These are phyloP conservation scores for Aspergillus fischeri DNA, from an alignment of 2,329 filamentous ascomycete species.

Conservation along the genomic window DNA sequence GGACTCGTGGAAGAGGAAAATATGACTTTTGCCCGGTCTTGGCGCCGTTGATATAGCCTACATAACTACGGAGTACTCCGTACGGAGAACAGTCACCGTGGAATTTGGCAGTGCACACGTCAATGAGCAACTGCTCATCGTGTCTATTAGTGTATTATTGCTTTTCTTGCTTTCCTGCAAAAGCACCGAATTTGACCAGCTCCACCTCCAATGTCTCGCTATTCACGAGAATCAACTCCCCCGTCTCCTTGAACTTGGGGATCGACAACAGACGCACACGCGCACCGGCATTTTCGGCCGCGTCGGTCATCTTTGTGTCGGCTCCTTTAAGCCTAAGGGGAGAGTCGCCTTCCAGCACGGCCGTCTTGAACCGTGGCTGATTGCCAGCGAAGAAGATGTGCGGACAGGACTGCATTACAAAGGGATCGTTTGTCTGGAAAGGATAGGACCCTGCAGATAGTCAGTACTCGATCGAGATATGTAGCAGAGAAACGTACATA, in stretches of 20 bases:
- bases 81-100: neutral
- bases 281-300: constrained; percentile 54
- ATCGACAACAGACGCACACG: constrained; percentile 74
- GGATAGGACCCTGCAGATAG: constrained; percentile 74
- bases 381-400: constrained; percentile 89
- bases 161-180: constrained; percentile 33
- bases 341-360: constrained; percentile 55
- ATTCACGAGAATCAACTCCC: constrained; percentile 79
- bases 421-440: constrained; percentile 89
- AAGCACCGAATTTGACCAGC: constrained; percentile 56
- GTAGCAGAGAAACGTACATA: constrained; percentile 60
- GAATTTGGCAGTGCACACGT: neutral
- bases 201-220: constrained; percentile 78
- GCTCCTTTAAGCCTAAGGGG: constrained; percentile 29
- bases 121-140: neutral
- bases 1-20: neutral
- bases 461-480: constrained; percentile 8
- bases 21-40: constrained; percentile 10
- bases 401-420: constrained; percentile 78
- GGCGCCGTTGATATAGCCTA: constrained; percentile 11
- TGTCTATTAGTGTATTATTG: constrained; percentile 18
- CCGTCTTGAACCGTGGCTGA: constrained; percentile 73
- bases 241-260: constrained; percentile 73
- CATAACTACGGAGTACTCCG: neutral
- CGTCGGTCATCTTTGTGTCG: constrained; percentile 32